A percentile compares a stretch with the other conserved stretches of the same genome.
Evolutionary conservation across 2,329 filamentous ascomycete species (phyloP).

Genomic region (Xylariaceae sp.): DNA sequence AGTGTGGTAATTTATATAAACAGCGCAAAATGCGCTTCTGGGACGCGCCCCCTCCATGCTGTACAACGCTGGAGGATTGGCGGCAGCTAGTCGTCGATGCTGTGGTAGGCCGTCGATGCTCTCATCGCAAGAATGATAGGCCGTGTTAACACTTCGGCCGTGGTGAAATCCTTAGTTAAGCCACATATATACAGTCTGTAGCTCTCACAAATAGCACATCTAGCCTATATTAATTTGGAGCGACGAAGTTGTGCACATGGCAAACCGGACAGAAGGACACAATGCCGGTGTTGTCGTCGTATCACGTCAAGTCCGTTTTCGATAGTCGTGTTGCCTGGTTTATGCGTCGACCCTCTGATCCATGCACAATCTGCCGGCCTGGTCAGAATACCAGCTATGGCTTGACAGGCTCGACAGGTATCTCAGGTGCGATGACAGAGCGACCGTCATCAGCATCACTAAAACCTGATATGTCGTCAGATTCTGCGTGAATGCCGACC

Average conservation of each 20-base stretch:
- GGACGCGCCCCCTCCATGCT: neutral
- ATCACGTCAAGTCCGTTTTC: neutral
- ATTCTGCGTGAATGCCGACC: too few species aligned
- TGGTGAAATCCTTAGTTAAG: neutral
- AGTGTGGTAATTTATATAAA: constrained; percentile 6
- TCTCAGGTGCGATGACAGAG: too few species aligned
- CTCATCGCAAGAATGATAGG: neutral
- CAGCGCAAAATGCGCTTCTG: neutral
- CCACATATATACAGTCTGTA: constrained; percentile 3
- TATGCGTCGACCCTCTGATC: too few species aligned
- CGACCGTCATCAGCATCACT: too few species aligned
- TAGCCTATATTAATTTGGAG: neutral
- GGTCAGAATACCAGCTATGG: too few species aligned
- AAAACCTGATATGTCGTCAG: too few species aligned
- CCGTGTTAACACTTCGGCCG: neutral
- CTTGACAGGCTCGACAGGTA: too few species aligned
- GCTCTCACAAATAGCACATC: neutral
- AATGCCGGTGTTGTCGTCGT: neutral
- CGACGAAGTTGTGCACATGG: neutral
- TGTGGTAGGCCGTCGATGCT: neutral
- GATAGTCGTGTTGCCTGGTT: neutral
- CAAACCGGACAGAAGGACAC: neutral
- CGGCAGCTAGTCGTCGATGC: neutral
- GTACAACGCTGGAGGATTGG: neutral
- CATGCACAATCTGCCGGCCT: too few species aligned